Base-by-base conservation (phyloP, 2,329 filamentous ascomycete genomes). In the Diaporthe destruens region DNA sequence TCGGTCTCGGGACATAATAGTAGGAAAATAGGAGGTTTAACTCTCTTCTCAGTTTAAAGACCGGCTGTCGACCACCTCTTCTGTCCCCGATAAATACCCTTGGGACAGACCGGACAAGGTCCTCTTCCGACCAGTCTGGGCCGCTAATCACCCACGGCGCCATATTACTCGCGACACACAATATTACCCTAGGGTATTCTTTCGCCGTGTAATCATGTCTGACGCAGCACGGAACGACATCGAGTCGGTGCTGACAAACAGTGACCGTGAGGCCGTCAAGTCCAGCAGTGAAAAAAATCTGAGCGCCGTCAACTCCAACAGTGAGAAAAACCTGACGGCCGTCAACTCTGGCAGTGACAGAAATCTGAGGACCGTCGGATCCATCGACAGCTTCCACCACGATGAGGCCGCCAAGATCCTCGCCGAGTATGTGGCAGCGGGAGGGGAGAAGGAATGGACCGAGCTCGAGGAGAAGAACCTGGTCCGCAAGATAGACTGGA, bases 311-410 rank as follows among this genome's bases (percentile, higher is more conserved):
- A n/a, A n/a, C n/a, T 20, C 20, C 44, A 53, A 47, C 47, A 53
- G 36, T 32, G 61, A 65, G 39, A 65, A 66, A 47, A 66, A 32
- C 6, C 47, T 66, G 9, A 53, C 47, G 6, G 25, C 39, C 25
- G 47, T 16, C 11, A n/a, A n/a, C n/a, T 20, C 20, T 29, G 53
- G 61, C 47, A 53, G 36, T 32, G 61, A 65, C 39, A 65, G 53
- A 47, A 66, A 32, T 11, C 47, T 66, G 9, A 53, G 61, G 6
- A 39, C 39, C 25, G 47, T 16, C 11, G 61, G 36, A 3, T 65
- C 61, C 5, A 9, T 65, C 20, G 61, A 66, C 47, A 66, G 47
- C 32, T 53, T 66, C n/a, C 61, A 66, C 32, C 61, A 66, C 8
- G 61, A 66, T 5, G 61, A 53, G 44, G 61, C 61, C 20, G 61